Percentiles rank a stretch among this genome's conserved stretches.
Evolutionary conservation across 1,284 basidiomycete species (phyloP).

Genomic region (Laetiporus sulphureus): DNA sequence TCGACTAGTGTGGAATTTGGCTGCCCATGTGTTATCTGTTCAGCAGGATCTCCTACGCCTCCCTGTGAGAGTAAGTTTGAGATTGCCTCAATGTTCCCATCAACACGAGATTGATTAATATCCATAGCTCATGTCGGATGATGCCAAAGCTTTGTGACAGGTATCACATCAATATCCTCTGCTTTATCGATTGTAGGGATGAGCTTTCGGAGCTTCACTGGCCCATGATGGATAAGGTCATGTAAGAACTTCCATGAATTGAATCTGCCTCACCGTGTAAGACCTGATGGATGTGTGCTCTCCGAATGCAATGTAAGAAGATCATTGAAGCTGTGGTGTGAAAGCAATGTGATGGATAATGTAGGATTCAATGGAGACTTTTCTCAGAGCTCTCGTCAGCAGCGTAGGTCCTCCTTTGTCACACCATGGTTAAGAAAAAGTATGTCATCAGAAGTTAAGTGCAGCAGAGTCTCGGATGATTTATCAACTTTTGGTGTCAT

Average conservation of each 20-base stretch:
- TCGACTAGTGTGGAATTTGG: slow-evolving; percentile 7
- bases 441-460: slow-evolving; percentile 23
- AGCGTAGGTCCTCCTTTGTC: slow-evolving; percentile 20
- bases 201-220: slow-evolving; percentile 19
- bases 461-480: slow-evolving; percentile 12
- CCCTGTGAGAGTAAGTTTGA: slow-evolving; percentile 20
- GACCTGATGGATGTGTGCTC: slow-evolving; percentile 4
- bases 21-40: too few species aligned
- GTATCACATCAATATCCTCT: slow-evolving; percentile 24
- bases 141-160: slow-evolving; percentile 20
- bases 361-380: slow-evolving; percentile 7
- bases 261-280: slow-evolving; percentile 19
- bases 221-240: slow-evolving; percentile 20
- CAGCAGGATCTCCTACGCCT: slow-evolving; percentile 17
- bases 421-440: slow-evolving; percentile 21
- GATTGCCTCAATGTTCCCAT: slow-evolving; percentile 20
- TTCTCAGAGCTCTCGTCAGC: slow-evolving; percentile 25
- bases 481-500: slow-evolving; percentile 20
- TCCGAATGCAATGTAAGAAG: slow-evolving; percentile 14
- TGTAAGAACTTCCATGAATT: slow-evolving; percentile 20
- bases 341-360: slow-evolving; percentile 2
- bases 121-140: slow-evolving; percentile 22
- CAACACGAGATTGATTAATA: slow-evolving; percentile 19
- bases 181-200: slow-evolving; percentile 12
- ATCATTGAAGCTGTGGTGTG: neutral